Percentiles rank a stretch among this genome's conserved stretches.
Conservation (phyloP, 1,284 basidiomycete genomes). For the Malassezia dermatis region DNA sequence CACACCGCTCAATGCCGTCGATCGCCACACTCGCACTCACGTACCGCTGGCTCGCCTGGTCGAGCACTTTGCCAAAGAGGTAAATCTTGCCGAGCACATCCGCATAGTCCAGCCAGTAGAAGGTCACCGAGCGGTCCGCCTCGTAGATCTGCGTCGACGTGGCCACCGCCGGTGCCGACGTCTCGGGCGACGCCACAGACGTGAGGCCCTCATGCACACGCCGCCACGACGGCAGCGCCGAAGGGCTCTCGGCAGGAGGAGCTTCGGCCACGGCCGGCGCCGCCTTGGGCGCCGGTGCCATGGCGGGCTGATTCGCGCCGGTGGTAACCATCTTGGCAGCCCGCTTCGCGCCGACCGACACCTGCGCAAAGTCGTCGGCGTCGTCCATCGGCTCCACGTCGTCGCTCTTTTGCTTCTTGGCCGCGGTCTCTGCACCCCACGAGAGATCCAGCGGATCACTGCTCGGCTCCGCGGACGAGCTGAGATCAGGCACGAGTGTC, state of each 20-base stretch:
- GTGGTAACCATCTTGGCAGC: constrained; percentile 18
- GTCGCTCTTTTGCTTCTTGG: constrained; percentile 25
- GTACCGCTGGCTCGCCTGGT: constrained; percentile 53
- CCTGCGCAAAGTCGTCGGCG: constrained; percentile 24
- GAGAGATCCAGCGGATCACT: constrained; percentile 18
- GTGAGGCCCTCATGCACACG: constrained; percentile 26
- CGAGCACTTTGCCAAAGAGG: constrained; percentile 45
- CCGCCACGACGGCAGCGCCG: constrained; percentile 21
- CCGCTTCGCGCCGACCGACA: constrained; percentile 25
- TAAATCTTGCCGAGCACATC: constrained; percentile 41
- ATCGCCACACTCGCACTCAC: constrained; percentile 81
- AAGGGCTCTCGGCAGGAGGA: background rate
- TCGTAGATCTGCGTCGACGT: constrained; percentile 1
- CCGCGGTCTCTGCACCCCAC: background rate
- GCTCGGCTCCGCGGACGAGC: constrained; percentile 16
- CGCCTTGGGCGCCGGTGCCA: background rate
- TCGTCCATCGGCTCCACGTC: constrained; percentile 22
- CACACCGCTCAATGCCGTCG: constrained; percentile 73
- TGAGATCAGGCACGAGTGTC: constrained; percentile 3
- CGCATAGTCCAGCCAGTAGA: constrained; percentile 45
- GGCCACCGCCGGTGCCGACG: background rate
- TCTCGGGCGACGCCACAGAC: constrained; percentile 7
- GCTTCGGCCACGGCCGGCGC: background rate
- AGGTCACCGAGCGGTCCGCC: constrained; percentile 23
- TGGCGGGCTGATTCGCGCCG: constrained; percentile 15